Conservation (phyloP, 2,329 filamentous ascomycete species). For the Epichloe hybrida region DNA sequence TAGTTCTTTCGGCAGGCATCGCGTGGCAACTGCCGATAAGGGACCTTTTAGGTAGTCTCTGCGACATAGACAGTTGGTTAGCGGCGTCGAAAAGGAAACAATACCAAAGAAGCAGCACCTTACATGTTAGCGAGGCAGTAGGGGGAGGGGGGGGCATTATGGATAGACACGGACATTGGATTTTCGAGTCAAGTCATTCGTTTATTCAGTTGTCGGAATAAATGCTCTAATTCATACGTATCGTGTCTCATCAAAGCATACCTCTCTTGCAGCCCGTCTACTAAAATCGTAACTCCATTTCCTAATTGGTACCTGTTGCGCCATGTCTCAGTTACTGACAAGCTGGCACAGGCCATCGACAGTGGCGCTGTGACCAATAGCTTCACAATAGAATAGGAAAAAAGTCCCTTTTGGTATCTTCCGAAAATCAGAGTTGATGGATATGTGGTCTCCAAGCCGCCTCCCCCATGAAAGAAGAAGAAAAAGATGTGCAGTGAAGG, state of each 20-base stretch:
- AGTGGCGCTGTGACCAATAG: not conserved
- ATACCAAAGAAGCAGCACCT: too few relatives aligned
- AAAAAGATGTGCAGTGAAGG: not conserved
- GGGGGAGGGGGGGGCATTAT: too few relatives aligned
- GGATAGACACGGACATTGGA: too few relatives aligned
- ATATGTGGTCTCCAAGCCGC: not conserved
- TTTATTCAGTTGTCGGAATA: too few relatives aligned
- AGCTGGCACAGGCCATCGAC: not conserved
- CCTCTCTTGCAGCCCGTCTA: not conserved
- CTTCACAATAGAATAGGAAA: not conserved
- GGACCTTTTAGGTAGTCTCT: too few relatives aligned
- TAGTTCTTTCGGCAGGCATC: too few relatives aligned
- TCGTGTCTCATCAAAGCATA: not conserved
- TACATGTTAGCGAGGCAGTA: too few relatives aligned
- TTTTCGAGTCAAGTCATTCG: too few relatives aligned
- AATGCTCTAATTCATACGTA: not conserved
- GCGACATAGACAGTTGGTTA: too few relatives aligned
- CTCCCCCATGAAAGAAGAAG: not conserved
- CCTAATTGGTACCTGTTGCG: conserved; percentile 1
- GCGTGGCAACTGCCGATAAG: too few relatives aligned
- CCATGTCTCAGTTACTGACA: not conserved
- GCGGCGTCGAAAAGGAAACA: too few relatives aligned
- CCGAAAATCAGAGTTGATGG: not conserved
- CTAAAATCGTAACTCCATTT: not conserved
- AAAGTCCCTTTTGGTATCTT: not conserved